phyloP scores from a whole-genome alignment of 2,329 filamentous ascomycete species.

The Fusarium caatingaense region DNA sequence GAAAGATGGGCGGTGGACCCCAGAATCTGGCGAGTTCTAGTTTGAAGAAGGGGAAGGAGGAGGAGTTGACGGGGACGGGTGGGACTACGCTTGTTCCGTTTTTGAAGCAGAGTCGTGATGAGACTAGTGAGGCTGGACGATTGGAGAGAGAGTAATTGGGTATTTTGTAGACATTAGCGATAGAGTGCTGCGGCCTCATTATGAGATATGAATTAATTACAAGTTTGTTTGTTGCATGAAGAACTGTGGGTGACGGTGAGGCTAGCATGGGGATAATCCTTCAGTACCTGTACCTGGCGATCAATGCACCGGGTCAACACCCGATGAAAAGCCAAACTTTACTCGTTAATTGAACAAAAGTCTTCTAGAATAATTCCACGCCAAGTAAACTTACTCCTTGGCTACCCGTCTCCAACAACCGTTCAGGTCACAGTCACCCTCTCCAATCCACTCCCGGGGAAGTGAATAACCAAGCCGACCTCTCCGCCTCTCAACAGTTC shows the following conservation, averaged over 20 bases:
- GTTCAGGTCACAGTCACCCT: background rate
- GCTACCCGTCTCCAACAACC: background rate
- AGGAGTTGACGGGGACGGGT: slow-evolving; percentile 83
- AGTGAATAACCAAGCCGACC: background rate
- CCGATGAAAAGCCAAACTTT: background rate
- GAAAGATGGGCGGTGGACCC: slow-evolving; percentile 34
- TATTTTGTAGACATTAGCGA: slow-evolving; percentile 23
- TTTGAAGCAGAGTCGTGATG: slow-evolving; percentile 87
- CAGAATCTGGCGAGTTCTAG: slow-evolving; percentile 61
- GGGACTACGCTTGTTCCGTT: slow-evolving; percentile 91
- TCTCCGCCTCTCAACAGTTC: no score
- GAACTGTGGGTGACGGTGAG: background rate
- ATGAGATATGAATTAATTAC: background rate
- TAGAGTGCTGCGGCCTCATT: background rate
- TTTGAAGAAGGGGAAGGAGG: slow-evolving; percentile 50
- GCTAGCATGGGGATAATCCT: background rate
- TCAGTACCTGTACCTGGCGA: background rate
- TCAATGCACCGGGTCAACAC: background rate
- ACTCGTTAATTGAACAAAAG: background rate
- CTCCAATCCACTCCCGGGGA: background rate
- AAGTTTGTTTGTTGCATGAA: background rate
- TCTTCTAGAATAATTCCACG: background rate
- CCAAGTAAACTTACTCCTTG: background rate
- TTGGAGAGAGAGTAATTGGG: slow-evolving; percentile 33
- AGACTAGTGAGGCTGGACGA: slow-evolving; percentile 67